Percentiles rank a stretch among this genome's conserved stretches.
Conservation (phyloP, 768 basidiomycete genomes). For the Flagelloscypha sp. region DNA sequence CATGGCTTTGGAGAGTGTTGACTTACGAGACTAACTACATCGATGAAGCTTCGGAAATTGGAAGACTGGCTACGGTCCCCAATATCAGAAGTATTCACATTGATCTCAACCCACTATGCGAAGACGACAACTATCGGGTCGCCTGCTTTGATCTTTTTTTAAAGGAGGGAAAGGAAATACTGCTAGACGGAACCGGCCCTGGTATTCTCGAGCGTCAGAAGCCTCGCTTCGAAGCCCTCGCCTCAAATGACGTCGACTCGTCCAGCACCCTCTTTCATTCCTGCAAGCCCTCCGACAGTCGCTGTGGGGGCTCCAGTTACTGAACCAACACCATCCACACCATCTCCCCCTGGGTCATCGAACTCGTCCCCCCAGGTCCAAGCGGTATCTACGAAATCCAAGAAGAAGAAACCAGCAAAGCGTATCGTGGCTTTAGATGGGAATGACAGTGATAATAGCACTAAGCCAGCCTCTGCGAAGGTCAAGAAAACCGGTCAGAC, state of each 20-base stretch:
- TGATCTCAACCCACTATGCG: slow-evolving; percentile 74
- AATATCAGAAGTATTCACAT: slow-evolving; percentile 77
- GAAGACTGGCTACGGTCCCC: slow-evolving; percentile 71
- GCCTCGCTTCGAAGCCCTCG: slow-evolving; percentile 38
- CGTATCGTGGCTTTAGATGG: slow-evolving; percentile 74
- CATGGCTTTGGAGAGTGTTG: slow-evolving; percentile 72
- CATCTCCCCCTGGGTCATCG: slow-evolving; percentile 32
- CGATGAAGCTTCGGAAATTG: slow-evolving; percentile 78
- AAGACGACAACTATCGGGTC: slow-evolving; percentile 64
- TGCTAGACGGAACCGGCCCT: slow-evolving; percentile 67
- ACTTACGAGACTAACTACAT: slow-evolving; percentile 74
- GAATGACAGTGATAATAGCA: slow-evolving; percentile 30
- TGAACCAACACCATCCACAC: slow-evolving; percentile 14
- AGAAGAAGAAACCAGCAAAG: slow-evolving; percentile 56
- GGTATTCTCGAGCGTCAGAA: slow-evolving; percentile 65
- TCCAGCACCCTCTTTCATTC: slow-evolving; percentile 37
- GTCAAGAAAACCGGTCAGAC: slow-evolving; percentile 12
- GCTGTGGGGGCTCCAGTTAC: slow-evolving; percentile 37
- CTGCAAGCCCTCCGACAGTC: slow-evolving; percentile 53
- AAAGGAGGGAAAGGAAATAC: slow-evolving; percentile 71
- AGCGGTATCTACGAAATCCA: slow-evolving; percentile 32
- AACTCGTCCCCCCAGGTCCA: slow-evolving; percentile 37
- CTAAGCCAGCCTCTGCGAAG: slow-evolving; percentile 9
- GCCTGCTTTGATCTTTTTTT: slow-evolving; percentile 79
- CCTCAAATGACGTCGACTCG: slow-evolving; percentile 46